These are phyloP conservation scores for Gossypium sturtianum DNA, from an alignment of 345 rosid species.

Conservation along the genomic window DNA sequence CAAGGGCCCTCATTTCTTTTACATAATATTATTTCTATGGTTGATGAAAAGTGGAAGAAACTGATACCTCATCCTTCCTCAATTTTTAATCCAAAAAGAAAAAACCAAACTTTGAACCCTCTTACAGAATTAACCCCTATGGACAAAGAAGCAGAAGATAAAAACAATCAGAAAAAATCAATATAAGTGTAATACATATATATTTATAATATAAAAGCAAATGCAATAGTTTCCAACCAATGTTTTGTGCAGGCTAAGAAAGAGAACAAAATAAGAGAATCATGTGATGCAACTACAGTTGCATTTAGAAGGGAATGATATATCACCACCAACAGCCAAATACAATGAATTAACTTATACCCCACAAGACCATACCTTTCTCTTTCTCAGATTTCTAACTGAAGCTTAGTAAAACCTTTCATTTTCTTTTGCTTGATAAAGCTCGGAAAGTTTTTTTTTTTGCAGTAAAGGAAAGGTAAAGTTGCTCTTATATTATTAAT, in stretches of 20 bases:
- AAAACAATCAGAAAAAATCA: conserved; percentile 4
- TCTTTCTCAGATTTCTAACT: conserved; percentile 14
- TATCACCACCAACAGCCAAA: conserved; percentile 13
- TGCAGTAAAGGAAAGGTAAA: neutral
- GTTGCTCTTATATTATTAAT: neutral
- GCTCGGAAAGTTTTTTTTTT: conserved; percentile 5
- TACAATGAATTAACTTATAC: neutral
- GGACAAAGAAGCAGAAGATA: conserved; percentile 13
- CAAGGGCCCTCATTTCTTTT: conserved; percentile 29
- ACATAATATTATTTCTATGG: conserved; percentile 4
- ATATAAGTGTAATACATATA: neutral
- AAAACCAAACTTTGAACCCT: neutral
- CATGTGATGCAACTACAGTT: conserved; percentile 39
- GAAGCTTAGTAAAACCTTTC: neutral
- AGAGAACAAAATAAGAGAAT: conserved; percentile 20
- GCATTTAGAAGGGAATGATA: conserved; percentile 7
- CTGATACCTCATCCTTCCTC: conserved; percentile 19
- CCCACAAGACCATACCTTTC: neutral
- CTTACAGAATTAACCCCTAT: conserved; percentile 2
- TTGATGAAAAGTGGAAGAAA: conserved; percentile 11
- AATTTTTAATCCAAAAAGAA: conserved; percentile 11
- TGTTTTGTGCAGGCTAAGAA: neutral
- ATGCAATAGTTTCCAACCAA: neutral
- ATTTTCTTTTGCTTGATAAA: conserved; percentile 5
- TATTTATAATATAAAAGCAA: neutral